phyloP scores from a whole-genome alignment of 345 rosid genomes.

The Heritiera littoralis region DNA sequence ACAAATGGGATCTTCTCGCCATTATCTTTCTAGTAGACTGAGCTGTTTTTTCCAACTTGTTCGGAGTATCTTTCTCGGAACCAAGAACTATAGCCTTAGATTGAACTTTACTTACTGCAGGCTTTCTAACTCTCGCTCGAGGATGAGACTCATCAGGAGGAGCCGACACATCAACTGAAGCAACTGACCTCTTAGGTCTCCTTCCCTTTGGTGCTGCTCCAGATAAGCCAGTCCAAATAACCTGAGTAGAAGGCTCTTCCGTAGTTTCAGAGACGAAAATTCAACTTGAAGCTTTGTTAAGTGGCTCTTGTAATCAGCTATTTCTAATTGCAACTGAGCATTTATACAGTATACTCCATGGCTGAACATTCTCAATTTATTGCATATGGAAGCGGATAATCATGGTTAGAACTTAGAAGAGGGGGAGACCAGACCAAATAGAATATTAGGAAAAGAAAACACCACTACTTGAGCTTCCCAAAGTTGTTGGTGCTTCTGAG shows the following conservation, averaged over 20 bases:
- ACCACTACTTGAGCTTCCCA: conserved; percentile 47
- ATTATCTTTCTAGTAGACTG: conserved; percentile 22
- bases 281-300: conserved; percentile 37
- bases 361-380: conserved; percentile 41
- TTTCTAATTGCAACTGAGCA: conserved; percentile 39
- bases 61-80: conserved; percentile 30
- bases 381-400: conserved; percentile 18
- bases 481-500: conserved; percentile 45
- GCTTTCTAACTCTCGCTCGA: conserved; percentile 31
- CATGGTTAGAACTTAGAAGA: not conserved
- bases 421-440: not conserved
- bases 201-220: conserved; percentile 36
- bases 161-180: conserved; percentile 27
- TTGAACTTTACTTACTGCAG: conserved; percentile 24
- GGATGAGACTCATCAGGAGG: conserved; percentile 28
- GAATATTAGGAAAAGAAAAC: not conserved
- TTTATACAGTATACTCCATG: conserved; percentile 26
- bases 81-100: conserved; percentile 18
- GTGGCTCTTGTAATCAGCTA: conserved; percentile 36
- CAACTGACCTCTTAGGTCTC: conserved; percentile 36
- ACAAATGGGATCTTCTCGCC: conserved; percentile 26
- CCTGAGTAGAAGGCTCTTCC: conserved; percentile 21
- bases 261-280: conserved; percentile 33
- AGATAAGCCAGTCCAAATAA: conserved; percentile 19
- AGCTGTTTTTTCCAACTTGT: conserved; percentile 28